A percentile compares a stretch with the other conserved stretches of the same genome.
These are phyloP conservation scores for Geosmithia morbida DNA, from an alignment of 2,329 filamentous ascomycete genomes.

Conservation along the genomic window DNA sequence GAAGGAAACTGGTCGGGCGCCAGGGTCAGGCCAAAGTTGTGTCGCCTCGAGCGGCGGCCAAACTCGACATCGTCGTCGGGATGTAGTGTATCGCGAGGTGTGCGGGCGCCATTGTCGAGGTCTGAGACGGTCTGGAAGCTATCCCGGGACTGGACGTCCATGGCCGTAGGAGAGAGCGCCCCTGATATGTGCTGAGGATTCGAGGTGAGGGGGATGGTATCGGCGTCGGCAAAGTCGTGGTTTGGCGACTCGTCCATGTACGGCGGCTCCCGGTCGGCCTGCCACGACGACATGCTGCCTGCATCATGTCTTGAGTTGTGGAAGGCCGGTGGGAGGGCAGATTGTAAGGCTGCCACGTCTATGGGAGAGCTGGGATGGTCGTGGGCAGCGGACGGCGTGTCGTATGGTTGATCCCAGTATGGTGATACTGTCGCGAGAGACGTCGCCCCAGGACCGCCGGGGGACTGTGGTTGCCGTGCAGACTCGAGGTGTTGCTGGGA, in stretches of 20 bases:
- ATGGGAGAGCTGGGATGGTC: slow-evolving; percentile 32
- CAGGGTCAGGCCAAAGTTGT: slow-evolving; percentile 42
- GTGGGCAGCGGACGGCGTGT: slow-evolving; percentile 19
- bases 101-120: slow-evolving; percentile 38
- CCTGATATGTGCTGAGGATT: slow-evolving; percentile 40
- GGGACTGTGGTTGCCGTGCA: slow-evolving; percentile 3
- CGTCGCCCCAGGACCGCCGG: slow-evolving; percentile 9
- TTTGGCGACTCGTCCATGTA: slow-evolving; percentile 18
- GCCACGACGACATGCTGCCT: not conserved
- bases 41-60: slow-evolving; percentile 33
- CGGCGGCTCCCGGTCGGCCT: slow-evolving; percentile 7
- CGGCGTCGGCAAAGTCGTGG: slow-evolving; percentile 35
- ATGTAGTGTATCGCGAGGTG: slow-evolving; percentile 36
- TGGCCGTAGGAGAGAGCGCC: slow-evolving; percentile 23
- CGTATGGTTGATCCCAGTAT: slow-evolving; percentile 37
- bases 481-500: slow-evolving; percentile 2
- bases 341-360: slow-evolving; percentile 36
- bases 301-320: slow-evolving; percentile 1
- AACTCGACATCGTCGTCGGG: slow-evolving; percentile 42
- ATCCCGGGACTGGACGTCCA: slow-evolving; percentile 28
- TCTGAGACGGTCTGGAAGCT: slow-evolving; percentile 44
- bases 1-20: slow-evolving; percentile 42
- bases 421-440: slow-evolving; percentile 29
- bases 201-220: slow-evolving; percentile 42
- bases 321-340: slow-evolving; percentile 35